These are phyloP conservation scores for Plantago elongata DNA, from an alignment of 257 asterid species.

Conservation along the genomic window DNA sequence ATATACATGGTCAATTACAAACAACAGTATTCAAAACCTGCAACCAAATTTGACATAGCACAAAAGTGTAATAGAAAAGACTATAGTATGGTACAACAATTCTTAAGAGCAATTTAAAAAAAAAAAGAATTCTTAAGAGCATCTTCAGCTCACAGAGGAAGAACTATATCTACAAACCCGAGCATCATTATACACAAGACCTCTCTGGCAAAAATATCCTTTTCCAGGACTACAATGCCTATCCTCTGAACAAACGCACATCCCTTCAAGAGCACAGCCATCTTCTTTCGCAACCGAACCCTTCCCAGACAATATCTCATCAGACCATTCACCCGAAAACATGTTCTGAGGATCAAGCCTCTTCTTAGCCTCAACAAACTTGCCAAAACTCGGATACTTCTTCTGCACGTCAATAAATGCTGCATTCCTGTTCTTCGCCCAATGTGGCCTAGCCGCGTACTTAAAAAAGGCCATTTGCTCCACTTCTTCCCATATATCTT, in stretches of 20 bases:
- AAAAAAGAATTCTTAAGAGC: background rate
- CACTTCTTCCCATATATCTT: constrained; percentile 75
- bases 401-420: constrained; percentile 42
- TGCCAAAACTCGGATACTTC: constrained; percentile 43
- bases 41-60: background rate
- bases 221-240: constrained; percentile 68
- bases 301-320: constrained; percentile 44
- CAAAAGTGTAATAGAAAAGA: background rate
- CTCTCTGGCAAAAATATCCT: constrained; percentile 55
- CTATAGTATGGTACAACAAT: too few species aligned
- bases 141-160: constrained; percentile 15
- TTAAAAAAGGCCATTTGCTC: constrained; percentile 82
- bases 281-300: constrained; percentile 26
- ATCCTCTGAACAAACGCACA: constrained; percentile 63
- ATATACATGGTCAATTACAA: background rate
- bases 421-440: constrained; percentile 74
- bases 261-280: constrained; percentile 79
- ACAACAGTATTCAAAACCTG: background rate
- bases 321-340: constrained; percentile 56
- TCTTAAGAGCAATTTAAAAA: background rate
- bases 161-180: constrained; percentile 54
- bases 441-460: constrained; percentile 65
- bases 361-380: constrained; percentile 43
- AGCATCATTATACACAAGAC: constrained; percentile 56
- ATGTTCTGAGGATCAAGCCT: constrained; percentile 42